Evolutionary conservation across 2,329 filamentous ascomycete species (phyloP), one percentile per base, ranked within the genome.

Genomic region (Periconia sp.): DNA sequence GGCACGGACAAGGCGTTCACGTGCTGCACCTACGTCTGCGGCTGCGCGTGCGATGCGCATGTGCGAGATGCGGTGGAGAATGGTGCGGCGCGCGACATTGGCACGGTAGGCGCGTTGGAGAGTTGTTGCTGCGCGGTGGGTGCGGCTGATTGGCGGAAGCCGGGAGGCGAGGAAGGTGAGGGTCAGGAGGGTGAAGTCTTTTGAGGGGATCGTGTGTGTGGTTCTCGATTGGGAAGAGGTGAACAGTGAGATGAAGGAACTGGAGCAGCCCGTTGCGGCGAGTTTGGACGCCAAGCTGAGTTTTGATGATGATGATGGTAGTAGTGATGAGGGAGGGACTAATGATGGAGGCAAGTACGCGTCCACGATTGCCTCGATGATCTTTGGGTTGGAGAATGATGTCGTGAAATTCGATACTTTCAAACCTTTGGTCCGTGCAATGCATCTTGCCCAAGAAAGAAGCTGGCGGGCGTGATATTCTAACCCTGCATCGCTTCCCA

Each of bases 131-230:
- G 84, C 84, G 42, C 79, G 77, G 53, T 77, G 73, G 13, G 71
- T 72, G 52, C 75, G 75, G 1, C 78, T 77, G 6, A 82, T 75
- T 0, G 80, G 77, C 3, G 87, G 73, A 1, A 87, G 72, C 41
- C 84, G 78, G 3, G 82, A 84, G 41, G 82, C 83, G 6, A 87
- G 77, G 65, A 86, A 86, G 3, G 83, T 77, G 8, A 87, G 78
- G 2, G 81, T 78, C 2, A 81, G 79, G 23, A 85, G 65, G 0
- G 81, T 83, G 56, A 84, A 85, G 59, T 81, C 78, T 23, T 74
- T 73, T 52, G 81, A 79, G 13, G 83, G 81, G 20, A 85, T 77
- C 23, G 75, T 37, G 5, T 58, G 61, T 15, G 61, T 46, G 6
- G 58, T 54, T 9, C 47, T 52, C 18, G 66, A 65, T 9, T 60